phyloP scores from a whole-genome alignment of 768 basidiomycete species.

The Piloderma croceum region DNA sequence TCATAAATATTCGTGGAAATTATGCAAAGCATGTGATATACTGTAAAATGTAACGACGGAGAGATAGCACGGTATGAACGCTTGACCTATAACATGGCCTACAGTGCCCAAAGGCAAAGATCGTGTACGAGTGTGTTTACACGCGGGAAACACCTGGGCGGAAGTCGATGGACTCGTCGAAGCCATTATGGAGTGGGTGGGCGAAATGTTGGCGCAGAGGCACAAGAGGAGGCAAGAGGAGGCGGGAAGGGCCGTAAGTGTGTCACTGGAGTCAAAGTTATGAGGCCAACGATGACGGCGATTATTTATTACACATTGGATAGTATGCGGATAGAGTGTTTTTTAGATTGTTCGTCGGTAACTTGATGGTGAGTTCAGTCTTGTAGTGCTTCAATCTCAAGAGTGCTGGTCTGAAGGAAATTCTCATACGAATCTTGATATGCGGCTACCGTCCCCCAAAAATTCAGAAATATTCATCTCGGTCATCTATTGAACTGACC shows the following conservation, averaged over 20 bases:
- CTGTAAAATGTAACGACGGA: too few species aligned
- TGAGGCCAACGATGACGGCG: too few species aligned
- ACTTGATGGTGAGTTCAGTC: too few species aligned
- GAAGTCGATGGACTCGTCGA: conserved; percentile 5
- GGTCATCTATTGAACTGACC: conserved; percentile 30
- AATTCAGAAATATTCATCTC: neutral
- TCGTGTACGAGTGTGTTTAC: conserved; percentile 83
- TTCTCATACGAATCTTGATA: conserved; percentile 58
- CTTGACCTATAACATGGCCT: conserved; percentile 77
- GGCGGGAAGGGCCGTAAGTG: too few species aligned
- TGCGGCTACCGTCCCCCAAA: conserved; percentile 38
- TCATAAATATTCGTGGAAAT: too few species aligned
- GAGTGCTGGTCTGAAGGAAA: conserved; percentile 50
- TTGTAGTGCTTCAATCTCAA: conserved; percentile 61
- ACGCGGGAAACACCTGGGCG: conserved; percentile 59
- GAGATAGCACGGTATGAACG: conserved; percentile 59
- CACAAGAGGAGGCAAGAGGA: conserved; percentile 6
- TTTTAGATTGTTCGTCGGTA: too few species aligned
- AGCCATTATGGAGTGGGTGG: conserved; percentile 46
- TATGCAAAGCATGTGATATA: too few species aligned
- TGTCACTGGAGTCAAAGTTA: too few species aligned
- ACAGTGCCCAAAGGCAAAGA: conserved; percentile 86
- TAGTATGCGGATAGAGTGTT: too few species aligned
- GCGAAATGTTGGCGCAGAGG: conserved; percentile 25
- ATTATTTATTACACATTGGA: too few species aligned